phyloP scores from a whole-genome alignment of 257 asterid species.

The Fraxinus cuspidata region DNA sequence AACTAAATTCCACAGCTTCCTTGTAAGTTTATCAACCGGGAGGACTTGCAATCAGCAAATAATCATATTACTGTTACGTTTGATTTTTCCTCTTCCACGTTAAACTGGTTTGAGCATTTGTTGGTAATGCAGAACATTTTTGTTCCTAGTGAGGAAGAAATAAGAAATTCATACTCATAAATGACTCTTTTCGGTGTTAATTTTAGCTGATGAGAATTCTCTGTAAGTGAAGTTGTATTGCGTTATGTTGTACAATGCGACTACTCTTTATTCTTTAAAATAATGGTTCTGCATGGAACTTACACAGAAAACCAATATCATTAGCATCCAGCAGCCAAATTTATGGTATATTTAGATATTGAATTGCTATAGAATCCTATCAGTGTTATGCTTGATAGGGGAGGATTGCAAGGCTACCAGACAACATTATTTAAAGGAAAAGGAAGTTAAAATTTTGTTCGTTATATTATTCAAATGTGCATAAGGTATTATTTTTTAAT shows the following conservation, averaged over 20 bases:
- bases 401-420: no score
- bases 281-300: not conserved
- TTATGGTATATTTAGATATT: no score
- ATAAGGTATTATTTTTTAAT: no score
- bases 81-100: not conserved
- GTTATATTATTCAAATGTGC: no score
- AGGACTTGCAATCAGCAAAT: constrained; percentile 1
- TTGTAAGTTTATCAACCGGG: not conserved
- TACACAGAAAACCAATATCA: not conserved
- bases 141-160: not conserved
- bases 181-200: not conserved
- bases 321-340: not conserved
- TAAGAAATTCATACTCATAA: not conserved
- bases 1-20: constrained; percentile 37
- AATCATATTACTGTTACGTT: not conserved
- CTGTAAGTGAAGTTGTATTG: not conserved
- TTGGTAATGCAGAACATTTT: not conserved
- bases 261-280: not conserved
- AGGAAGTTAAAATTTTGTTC: no score
- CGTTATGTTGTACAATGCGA: not conserved
- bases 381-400: no score
- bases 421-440: no score
- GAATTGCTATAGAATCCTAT: not conserved
- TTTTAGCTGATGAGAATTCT: not conserved
- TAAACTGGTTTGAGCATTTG: not conserved